A percentile compares a stretch with the other conserved stretches of the same genome.
Evolutionary conservation across 2,329 filamentous ascomycete species (phyloP).

Genomic region (Diaporthe sp.): DNA sequence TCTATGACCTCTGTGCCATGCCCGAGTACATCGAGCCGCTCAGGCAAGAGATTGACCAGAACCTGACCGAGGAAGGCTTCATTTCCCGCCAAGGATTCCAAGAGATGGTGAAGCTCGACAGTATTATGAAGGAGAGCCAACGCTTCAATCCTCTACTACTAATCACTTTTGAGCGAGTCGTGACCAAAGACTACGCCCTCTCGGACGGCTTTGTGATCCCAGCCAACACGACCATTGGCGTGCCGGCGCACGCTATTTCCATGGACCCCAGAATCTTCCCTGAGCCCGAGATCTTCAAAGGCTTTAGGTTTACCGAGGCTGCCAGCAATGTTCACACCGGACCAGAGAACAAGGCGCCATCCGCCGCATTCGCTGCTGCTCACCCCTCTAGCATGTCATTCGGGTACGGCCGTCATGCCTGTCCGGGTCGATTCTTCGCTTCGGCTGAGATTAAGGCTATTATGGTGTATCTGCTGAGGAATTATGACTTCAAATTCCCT

Average conservation of each 20-base stretch:
- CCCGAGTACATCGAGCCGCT: not conserved
- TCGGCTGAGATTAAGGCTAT: constrained; percentile 9
- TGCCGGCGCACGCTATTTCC: not conserved
- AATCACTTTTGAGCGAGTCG: constrained; percentile 64
- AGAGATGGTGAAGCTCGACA: constrained; percentile 43
- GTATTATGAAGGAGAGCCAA: constrained; percentile 50
- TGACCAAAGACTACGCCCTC: constrained; percentile 63
- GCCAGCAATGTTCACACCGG: not conserved
- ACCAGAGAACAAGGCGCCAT: not conserved
- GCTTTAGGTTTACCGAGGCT: not conserved
- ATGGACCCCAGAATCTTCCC: not conserved
- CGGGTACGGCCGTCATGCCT: not conserved
- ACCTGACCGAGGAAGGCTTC: not conserved
- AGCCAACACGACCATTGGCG: constrained; percentile 55
- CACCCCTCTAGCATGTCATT: not conserved
- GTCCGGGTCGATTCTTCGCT: constrained; percentile 12
- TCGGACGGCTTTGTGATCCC: constrained; percentile 67
- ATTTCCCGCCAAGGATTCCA: not conserved
- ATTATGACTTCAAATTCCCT: constrained; percentile 17
- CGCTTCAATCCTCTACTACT: constrained; percentile 44
- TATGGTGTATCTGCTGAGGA: constrained; percentile 5
- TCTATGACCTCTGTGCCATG: constrained; percentile 64
- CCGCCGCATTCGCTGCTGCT: not conserved
- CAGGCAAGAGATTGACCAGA: not conserved
- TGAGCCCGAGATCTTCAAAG: not conserved